Evolutionary conservation across 2,329 filamentous ascomycete species (phyloP).

Genomic region (Fusarium sp.): DNA sequence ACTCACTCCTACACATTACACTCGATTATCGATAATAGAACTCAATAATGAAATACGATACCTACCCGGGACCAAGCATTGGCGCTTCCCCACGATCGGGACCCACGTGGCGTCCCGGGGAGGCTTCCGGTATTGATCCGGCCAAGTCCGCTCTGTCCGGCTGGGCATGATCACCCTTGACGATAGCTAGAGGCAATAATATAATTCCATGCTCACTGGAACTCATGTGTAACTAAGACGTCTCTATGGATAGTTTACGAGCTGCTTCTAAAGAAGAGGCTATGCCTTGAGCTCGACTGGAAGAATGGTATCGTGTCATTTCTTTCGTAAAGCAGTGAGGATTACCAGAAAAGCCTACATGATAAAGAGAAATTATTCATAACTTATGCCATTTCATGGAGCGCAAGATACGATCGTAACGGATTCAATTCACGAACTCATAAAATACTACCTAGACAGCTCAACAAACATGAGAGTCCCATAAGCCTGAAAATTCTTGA

Average conservation of each 20-base stretch:
- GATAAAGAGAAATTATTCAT: not conserved
- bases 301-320: not conserved
- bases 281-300: rapidly evolving
- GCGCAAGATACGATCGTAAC: too few species aligned
- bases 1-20: rapidly evolving
- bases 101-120: not conserved
- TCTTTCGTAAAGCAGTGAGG: not conserved
- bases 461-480: not conserved
- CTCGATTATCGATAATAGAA: not conserved
- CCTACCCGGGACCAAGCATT: not conserved
- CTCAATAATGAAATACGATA: not conserved
- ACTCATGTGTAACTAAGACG: not conserved
- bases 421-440: not conserved
- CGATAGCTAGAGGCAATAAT: not conserved
- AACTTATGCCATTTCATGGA: too few species aligned
- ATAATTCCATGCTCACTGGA: rapidly evolving
- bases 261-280: rapidly evolving
- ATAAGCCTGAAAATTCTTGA: not conserved
- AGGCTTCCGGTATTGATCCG: not conserved
- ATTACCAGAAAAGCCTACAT: not conserved
- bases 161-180: not conserved
- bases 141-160: not conserved
- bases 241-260: not conserved
- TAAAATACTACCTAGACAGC: not conserved
- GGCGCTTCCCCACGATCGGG: not conserved